Evolutionary conservation across 257 asterid genomes (phyloP).

Genomic region (Echites panduratus): DNA sequence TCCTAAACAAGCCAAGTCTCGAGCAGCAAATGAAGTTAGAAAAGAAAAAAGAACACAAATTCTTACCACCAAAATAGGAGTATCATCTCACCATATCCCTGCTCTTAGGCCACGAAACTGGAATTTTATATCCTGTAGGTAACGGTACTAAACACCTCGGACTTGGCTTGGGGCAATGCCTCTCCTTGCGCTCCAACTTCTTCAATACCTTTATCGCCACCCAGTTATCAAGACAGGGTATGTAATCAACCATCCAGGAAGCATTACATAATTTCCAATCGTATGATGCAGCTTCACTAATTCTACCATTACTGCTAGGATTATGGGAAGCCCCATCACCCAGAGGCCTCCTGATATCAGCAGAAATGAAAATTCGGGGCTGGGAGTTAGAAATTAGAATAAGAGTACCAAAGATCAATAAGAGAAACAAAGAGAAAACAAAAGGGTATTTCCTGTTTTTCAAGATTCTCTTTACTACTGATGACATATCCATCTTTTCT

Average conservation of each 20-base stretch:
- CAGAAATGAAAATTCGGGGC: slow-evolving; percentile 32
- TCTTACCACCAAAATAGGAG: slow-evolving; percentile 57
- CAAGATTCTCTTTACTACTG: slow-evolving; percentile 36
- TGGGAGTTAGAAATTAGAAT: slow-evolving; percentile 53
- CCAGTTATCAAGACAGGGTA: slow-evolving; percentile 86
- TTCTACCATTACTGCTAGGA: slow-evolving; percentile 13
- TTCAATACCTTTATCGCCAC: slow-evolving; percentile 45
- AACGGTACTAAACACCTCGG: slow-evolving; percentile 73
- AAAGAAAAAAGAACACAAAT: slow-evolving; percentile 12
- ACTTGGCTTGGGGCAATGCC: slow-evolving; percentile 74
- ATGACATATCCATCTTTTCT: slow-evolving; percentile 33
- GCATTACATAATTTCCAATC: slow-evolving; percentile 66
- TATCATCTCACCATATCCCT: slow-evolving; percentile 91
- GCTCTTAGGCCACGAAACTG: slow-evolving; percentile 93
- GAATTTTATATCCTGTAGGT: slow-evolving; percentile 59
- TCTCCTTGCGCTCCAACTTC: slow-evolving; percentile 74
- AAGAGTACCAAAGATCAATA: slow-evolving; percentile 50
- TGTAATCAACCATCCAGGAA: slow-evolving; percentile 49
- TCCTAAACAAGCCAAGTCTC: background rate
- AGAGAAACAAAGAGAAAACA: slow-evolving; percentile 51
- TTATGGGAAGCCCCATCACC: slow-evolving; percentile 10
- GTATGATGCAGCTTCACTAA: background rate
- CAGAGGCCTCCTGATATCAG: slow-evolving; percentile 28
- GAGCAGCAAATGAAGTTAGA: background rate
- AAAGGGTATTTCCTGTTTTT: slow-evolving; percentile 69